Percentiles rank a stretch among this genome's conserved stretches.
phyloP scores from a whole-genome alignment of 768 basidiomycete species.

The Lactarius evosmus region DNA sequence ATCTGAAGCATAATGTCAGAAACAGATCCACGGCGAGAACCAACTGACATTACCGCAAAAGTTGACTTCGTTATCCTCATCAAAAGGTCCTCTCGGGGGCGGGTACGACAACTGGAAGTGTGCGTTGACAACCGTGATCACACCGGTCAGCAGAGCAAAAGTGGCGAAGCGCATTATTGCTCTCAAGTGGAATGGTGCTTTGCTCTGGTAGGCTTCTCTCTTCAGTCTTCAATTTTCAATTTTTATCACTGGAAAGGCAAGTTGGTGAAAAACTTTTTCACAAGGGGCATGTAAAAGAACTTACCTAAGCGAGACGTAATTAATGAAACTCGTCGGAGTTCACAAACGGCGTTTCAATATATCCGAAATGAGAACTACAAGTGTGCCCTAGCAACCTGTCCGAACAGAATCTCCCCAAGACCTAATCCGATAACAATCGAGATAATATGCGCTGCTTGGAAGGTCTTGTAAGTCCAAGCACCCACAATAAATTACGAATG shows the following conservation, averaged over 20 bases:
- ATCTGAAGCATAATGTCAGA: constrained; percentile 42
- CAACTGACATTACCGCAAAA: constrained; percentile 58
- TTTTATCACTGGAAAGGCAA: neutral
- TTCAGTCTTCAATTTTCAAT: neutral
- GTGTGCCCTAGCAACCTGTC: constrained; percentile 42
- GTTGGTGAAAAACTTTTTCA: constrained; percentile 26
- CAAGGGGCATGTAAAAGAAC: neutral
- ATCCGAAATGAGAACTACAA: constrained; percentile 16
- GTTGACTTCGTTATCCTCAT: constrained; percentile 50
- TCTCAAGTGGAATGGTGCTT: neutral
- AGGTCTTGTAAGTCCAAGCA: constrained; percentile 56
- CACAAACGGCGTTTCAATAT: too few species aligned
- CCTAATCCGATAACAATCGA: constrained; percentile 67
- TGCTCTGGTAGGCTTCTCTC: neutral
- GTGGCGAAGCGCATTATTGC: constrained; percentile 38
- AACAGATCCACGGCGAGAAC: neutral
- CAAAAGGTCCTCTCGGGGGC: constrained; percentile 65
- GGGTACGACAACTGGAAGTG: constrained; percentile 85
- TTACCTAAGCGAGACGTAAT: neutral
- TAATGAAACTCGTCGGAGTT: neutral
- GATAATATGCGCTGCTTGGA: constrained; percentile 74
- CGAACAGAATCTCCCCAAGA: constrained; percentile 71
- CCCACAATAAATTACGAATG: constrained; percentile 20
- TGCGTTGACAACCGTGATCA: constrained; percentile 49
- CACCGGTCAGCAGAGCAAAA: constrained; percentile 38